A percentile compares a stretch with the other conserved stretches of the same genome.
phyloP scores from a whole-genome alignment of 2,329 filamentous ascomycete species.

The Neocatenulostroma microsporum region DNA sequence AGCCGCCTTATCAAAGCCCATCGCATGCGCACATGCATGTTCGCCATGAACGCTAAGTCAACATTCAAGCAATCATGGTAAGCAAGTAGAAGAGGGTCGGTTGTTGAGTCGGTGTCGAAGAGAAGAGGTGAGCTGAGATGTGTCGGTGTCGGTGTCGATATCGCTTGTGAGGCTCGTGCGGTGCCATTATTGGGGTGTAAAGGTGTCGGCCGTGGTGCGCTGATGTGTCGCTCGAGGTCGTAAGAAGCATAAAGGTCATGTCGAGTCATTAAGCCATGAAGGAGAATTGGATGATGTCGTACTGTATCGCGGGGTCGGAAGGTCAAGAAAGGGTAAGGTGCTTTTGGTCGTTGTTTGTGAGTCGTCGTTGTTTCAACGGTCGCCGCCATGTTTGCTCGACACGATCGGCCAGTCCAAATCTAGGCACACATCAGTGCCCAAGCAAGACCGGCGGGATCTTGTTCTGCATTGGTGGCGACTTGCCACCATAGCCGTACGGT shows the following conservation, averaged over 20 bases:
- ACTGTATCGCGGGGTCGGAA: background rate
- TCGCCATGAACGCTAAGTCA: background rate
- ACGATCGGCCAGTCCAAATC: too few species aligned
- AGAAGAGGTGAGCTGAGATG: background rate
- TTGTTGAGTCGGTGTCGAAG: background rate
- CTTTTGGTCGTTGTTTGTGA: conserved; percentile 3
- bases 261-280: conserved; percentile 5
- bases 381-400: background rate
- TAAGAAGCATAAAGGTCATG: conserved; percentile 5
- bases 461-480: background rate
- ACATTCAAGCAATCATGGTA: background rate
- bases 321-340: background rate
- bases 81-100: background rate
- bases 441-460: conserved; percentile 6
- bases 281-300: conserved; percentile 1
- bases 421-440: conserved; percentile 5
- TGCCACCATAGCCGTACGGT: conserved; percentile 6
- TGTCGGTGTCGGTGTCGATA: background rate
- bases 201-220: too few species aligned
- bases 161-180: too few species aligned
- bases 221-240: too few species aligned
- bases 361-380: background rate
- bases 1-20: conserved; percentile 1
- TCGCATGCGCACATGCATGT: background rate
- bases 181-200: too few species aligned